Conservation (phyloP, 2,329 filamentous ascomycete genomes). For the Sarocladiaceae sp. region DNA sequence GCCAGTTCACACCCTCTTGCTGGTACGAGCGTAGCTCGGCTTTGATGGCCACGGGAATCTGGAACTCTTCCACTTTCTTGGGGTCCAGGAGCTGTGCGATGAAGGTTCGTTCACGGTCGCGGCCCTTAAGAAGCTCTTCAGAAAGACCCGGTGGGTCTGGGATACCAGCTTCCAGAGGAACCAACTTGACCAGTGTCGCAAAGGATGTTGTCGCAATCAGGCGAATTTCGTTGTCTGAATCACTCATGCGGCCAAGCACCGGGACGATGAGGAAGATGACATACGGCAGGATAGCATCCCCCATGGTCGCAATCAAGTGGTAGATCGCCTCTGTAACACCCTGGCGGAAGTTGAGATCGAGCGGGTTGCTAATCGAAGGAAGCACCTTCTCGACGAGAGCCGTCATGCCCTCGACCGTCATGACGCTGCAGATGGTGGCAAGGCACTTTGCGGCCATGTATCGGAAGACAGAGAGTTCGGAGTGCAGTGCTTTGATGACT, state of each 20-base stretch:
- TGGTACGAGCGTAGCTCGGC: conserved; percentile 95
- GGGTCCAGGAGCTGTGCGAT: conserved; percentile 94
- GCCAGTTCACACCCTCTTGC: conserved; percentile 98
- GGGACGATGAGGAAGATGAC: conserved; percentile 98
- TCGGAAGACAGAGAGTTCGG: conserved; percentile 81
- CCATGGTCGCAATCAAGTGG: conserved; percentile 97
- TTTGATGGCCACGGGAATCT: conserved; percentile 94
- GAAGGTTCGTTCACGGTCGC: conserved; percentile 92
- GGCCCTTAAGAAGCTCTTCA: conserved; percentile 76
- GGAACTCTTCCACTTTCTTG: conserved; percentile 91
- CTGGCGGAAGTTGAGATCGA: conserved; percentile 84
- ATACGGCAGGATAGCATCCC: conserved; percentile 89
- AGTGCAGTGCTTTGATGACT: conserved; percentile 82
- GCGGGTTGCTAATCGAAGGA: conserved; percentile 82
- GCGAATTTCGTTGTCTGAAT: conserved; percentile 92
- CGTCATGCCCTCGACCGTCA: conserved; percentile 92
- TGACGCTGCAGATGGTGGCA: conserved; percentile 94
- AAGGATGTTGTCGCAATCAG: conserved; percentile 95
- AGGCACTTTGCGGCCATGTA: conserved; percentile 98
- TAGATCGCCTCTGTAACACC: conserved; percentile 94
- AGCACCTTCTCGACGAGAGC: conserved; percentile 89
- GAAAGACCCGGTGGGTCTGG: conserved; percentile 93
- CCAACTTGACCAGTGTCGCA: conserved; percentile 91
- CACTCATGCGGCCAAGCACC: conserved; percentile 94
- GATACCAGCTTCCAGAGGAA: conserved; percentile 93